These are phyloP conservation scores for Huntiella decipiens DNA, from an alignment of 2,329 filamentous ascomycete species.

Conservation along the genomic window DNA sequence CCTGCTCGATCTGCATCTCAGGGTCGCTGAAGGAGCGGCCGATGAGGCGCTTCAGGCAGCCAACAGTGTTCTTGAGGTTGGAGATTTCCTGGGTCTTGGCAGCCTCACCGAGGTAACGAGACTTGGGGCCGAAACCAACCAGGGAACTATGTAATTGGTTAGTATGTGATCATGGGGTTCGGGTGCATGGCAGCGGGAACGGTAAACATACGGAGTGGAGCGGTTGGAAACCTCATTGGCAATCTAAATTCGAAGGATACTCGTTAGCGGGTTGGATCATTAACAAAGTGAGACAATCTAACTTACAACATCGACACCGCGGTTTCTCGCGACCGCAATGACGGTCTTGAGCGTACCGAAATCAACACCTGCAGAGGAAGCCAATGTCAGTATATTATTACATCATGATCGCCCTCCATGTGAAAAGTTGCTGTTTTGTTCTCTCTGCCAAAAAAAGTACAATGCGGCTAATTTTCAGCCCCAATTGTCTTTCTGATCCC, in stretches of 20 bases:
- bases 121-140: constrained; percentile 87
- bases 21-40: constrained; percentile 76
- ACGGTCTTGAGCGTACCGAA: constrained; percentile 94
- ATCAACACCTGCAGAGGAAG: constrained; percentile 48
- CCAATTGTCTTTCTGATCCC: too few species aligned
- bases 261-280: constrained; percentile 12
- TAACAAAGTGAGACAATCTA: too few species aligned
- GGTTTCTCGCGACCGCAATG: constrained; percentile 92
- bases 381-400: too few species aligned
- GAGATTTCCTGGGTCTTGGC: constrained; percentile 98
- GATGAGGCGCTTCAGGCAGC: constrained; percentile 77
- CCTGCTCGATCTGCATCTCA: constrained; percentile 81
- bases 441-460: too few species aligned
- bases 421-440: too few species aligned
- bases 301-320: constrained; percentile 96
- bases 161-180: constrained; percentile 8
- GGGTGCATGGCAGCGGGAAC: constrained; percentile 6
- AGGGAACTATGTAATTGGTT: constrained; percentile 42
- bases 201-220: constrained; percentile 72
- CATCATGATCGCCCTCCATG: too few species aligned
- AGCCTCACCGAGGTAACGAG: constrained; percentile 80
- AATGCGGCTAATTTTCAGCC: too few species aligned
- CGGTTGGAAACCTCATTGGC: constrained; percentile 99
- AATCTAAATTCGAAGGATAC: constrained; percentile 37
- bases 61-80: constrained; percentile 97